Evolutionary conservation across 768 basidiomycete species (phyloP).

Genomic region (Auricularia sp.): DNA sequence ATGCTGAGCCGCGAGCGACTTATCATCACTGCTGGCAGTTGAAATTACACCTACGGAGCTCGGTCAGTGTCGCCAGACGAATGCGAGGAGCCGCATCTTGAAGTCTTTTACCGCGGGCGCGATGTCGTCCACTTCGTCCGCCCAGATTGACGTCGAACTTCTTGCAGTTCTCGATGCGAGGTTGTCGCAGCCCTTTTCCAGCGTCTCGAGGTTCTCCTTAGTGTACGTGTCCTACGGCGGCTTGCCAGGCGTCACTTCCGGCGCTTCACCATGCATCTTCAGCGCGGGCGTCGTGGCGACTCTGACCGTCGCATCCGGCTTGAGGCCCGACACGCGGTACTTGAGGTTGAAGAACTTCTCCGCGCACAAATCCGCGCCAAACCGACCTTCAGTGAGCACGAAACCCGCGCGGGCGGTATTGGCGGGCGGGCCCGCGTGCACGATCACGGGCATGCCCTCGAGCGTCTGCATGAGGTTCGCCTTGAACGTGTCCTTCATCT

Average conservation of each 20-base stretch:
- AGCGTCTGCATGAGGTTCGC: slow-evolving; percentile 98
- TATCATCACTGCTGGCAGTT: neutral
- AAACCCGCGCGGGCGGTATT: slow-evolving; percentile 90
- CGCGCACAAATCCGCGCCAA: slow-evolving; percentile 99
- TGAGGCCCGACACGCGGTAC: slow-evolving; percentile 86
- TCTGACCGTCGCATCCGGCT: slow-evolving; percentile 87
- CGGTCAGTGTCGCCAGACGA: neutral
- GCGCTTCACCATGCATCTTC: slow-evolving; percentile 99
- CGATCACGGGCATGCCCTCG: slow-evolving; percentile 97
- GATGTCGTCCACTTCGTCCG: slow-evolving; percentile 6
- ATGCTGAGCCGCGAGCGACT: neutral
- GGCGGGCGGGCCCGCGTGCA: slow-evolving; percentile 96
- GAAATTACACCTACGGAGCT: neutral
- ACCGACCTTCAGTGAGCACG: slow-evolving; percentile 96
- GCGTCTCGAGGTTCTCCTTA: slow-evolving; percentile 80
- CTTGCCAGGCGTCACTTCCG: slow-evolving; percentile 93
- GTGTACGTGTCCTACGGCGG: slow-evolving; percentile 89
- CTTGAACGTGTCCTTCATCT: slow-evolving; percentile 99
- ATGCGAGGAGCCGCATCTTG: slow-evolving; percentile 59
- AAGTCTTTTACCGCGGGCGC: slow-evolving; percentile 36
- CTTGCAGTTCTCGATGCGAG: slow-evolving; percentile 83
- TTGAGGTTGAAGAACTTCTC: slow-evolving; percentile 99
- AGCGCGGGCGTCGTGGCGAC: slow-evolving; percentile 96
- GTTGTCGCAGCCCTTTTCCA: slow-evolving; percentile 90
- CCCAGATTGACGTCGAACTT: slow-evolving; percentile 80